phyloP scores from a whole-genome alignment of 2,329 filamentous ascomycete species.

The Rachicladosporium sp. region DNA sequence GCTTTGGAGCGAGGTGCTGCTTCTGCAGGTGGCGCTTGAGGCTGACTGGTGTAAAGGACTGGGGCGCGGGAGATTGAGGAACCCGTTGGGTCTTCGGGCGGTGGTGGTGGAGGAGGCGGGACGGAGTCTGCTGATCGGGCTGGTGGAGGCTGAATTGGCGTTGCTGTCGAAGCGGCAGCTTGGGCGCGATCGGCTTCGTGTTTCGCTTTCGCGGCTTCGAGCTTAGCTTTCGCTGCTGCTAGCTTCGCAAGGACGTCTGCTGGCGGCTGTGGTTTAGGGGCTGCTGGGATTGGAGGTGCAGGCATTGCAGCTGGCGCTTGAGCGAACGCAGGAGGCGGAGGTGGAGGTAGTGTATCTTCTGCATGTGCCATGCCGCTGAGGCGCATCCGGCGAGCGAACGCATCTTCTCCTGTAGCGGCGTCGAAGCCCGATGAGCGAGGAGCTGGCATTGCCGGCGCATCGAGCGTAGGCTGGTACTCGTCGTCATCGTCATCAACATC shows the following conservation, averaged over 20 bases:
- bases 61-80: constrained; percentile 67
- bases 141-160: constrained; percentile 2
- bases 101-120: constrained; percentile 11
- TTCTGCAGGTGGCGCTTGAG: constrained; percentile 11
- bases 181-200: not conserved
- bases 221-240: constrained; percentile 15
- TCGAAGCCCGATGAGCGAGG: constrained; percentile 19
- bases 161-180: constrained; percentile 2
- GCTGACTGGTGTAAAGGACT: constrained; percentile 51
- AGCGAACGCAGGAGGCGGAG: constrained; percentile 13
- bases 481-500: no score
- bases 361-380: constrained; percentile 33
- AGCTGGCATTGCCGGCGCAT: no score
- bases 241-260: constrained; percentile 14
- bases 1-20: constrained; percentile 45
- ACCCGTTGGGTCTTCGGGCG: constrained; percentile 19
- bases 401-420: constrained; percentile 56
- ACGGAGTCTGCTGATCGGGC: constrained; percentile 8
- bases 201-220: constrained; percentile 7
- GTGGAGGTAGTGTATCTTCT: constrained; percentile 18
- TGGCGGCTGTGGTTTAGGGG: constrained; percentile 7
- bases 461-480: no score
- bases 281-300: not conserved
- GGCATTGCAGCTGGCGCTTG: not conserved
- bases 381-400: constrained; percentile 50